These are phyloP conservation scores for Solanum habrochaites DNA, from an alignment of 257 asterid species.

Conservation along the genomic window DNA sequence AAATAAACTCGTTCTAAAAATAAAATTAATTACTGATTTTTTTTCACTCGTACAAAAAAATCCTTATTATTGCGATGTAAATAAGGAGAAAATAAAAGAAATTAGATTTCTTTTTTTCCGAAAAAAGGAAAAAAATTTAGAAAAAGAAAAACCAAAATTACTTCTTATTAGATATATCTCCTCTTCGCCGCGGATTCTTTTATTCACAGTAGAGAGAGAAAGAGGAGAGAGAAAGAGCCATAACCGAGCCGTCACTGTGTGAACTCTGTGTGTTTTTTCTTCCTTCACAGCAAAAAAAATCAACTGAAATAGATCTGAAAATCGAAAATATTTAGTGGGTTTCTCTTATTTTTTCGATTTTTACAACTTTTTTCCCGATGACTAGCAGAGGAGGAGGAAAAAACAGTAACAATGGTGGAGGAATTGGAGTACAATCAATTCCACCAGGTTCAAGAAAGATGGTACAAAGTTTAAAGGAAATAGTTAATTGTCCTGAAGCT, in stretches of 20 bases:
- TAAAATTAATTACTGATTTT: background rate
- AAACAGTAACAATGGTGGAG: background rate
- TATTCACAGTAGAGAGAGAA: background rate
- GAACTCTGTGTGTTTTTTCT: background rate
- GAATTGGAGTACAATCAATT: constrained; percentile 4
- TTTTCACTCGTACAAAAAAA: background rate
- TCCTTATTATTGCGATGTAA: background rate
- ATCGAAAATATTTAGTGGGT: background rate
- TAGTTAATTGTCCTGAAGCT: constrained; percentile 63
- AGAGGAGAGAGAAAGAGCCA: background rate
- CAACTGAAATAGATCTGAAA: background rate
- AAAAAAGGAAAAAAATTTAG: background rate
- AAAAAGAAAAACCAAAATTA: background rate
- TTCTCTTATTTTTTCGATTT: background rate
- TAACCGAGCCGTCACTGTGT: background rate
- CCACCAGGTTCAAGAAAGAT: constrained; percentile 67
- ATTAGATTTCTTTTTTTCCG: background rate
- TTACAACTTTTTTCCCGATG: background rate
- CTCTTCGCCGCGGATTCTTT: background rate
- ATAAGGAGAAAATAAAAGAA: background rate
- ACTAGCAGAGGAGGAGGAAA: background rate
- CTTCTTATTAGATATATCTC: background rate
- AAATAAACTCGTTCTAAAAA: background rate
- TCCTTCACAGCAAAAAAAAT: background rate
- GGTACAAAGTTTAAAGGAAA: constrained; percentile 83